These are phyloP conservation scores for Choiromyces venosus DNA, from an alignment of 495 filamentous ascomycete genomes.

Conservation along the genomic window DNA sequence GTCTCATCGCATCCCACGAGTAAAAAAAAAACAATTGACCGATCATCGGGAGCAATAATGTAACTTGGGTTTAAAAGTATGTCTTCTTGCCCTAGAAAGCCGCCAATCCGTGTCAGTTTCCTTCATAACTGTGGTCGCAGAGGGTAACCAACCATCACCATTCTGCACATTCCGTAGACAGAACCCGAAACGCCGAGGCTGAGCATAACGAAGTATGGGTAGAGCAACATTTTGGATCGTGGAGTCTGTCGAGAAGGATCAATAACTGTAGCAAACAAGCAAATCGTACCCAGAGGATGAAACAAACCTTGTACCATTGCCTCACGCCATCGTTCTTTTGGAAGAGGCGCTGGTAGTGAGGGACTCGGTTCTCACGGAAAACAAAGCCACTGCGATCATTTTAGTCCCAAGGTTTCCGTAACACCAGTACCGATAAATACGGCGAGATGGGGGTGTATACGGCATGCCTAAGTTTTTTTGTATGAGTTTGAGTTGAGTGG, in stretches of 20 bases:
- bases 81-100: slow-evolving; percentile 40
- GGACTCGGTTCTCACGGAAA: slow-evolving; percentile 67
- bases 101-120: slow-evolving; percentile 7
- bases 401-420: neutral
- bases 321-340: slow-evolving; percentile 55
- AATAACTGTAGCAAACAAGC: neutral
- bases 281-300: neutral
- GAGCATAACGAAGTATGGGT: slow-evolving; percentile 60
- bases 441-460: slow-evolving; percentile 44
- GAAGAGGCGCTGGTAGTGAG: slow-evolving; percentile 60
- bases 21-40: neutral
- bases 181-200: slow-evolving; percentile 46
- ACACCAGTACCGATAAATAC: neutral
- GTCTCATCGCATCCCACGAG: neutral
- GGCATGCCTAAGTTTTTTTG: slow-evolving; percentile 44
- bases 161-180: slow-evolving; percentile 54
- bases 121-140: neutral
- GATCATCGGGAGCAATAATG: neutral
- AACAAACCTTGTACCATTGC: slow-evolving; percentile 57
- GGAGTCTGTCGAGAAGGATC: slow-evolving; percentile 48
- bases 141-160: slow-evolving; percentile 51
- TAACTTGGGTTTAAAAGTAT: slow-evolving; percentile 20
- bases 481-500: slow-evolving; percentile 32
- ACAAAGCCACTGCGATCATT: slow-evolving; percentile 46
- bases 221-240: slow-evolving; percentile 56